phyloP scores from a whole-genome alignment of 208 protist species.

The Trypanosoma brucei region DNA sequence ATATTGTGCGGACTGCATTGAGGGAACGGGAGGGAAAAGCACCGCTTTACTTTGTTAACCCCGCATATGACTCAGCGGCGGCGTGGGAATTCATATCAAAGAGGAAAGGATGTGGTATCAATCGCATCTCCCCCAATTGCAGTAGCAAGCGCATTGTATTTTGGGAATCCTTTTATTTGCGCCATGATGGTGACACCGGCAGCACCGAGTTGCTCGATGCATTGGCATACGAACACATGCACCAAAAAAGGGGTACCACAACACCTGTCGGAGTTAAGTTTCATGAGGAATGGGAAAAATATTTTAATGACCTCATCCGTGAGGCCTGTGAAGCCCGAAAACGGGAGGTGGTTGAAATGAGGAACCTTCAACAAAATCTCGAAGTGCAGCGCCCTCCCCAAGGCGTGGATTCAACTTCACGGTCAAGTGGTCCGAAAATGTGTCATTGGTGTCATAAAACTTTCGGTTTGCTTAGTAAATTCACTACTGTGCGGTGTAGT shows the following conservation, averaged over 20 bases:
- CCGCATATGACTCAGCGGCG: conserved; percentile 49
- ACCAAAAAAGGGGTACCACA: background rate
- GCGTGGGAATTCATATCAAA: conserved; percentile 57
- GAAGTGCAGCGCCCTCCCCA: conserved; percentile 4
- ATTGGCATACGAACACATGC: background rate
- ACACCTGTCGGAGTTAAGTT: conserved; percentile 26
- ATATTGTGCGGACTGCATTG: conserved; percentile 43
- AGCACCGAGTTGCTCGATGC: conserved; percentile 3
- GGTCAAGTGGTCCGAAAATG: conserved; percentile 3
- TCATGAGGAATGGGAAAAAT: conserved; percentile 48
- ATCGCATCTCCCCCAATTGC: conserved; percentile 44
- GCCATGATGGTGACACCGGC: conserved; percentile 28
- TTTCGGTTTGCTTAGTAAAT: conserved; percentile 9
- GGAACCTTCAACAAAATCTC: conserved; percentile 10
- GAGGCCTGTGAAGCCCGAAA: conserved; percentile 26
- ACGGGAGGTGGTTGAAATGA: conserved; percentile 17
- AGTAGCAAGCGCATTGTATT: conserved; percentile 70
- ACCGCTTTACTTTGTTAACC: conserved; percentile 68
- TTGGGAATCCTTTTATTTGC: conserved; percentile 65
- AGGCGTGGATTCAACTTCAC: background rate
- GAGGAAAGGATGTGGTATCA: conserved; percentile 29
- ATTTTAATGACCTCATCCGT: conserved; percentile 36
- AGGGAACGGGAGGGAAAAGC: conserved; percentile 42
- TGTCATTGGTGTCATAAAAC: conserved; percentile 21
- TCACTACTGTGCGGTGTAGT: conserved; percentile 11